phyloP scores from a whole-genome alignment of 257 asterid genomes.

The Ehretia macrophylla region DNA sequence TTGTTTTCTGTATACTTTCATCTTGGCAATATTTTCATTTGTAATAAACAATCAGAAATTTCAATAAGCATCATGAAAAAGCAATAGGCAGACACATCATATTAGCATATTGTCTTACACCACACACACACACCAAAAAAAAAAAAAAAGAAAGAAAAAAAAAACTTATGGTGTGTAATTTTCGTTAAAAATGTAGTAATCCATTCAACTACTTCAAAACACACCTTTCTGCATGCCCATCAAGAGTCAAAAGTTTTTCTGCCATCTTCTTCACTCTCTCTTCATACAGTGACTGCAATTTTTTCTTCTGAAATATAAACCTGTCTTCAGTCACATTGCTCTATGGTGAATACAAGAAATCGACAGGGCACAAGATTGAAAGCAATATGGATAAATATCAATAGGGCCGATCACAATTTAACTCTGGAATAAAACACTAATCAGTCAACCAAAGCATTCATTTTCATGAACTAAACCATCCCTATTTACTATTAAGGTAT shows the following conservation, averaged over 20 bases:
- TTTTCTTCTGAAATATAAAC: slow-evolving; percentile 78
- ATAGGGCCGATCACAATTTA: neutral
- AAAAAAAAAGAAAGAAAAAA: too few relatives aligned
- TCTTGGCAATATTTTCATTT: too few relatives aligned
- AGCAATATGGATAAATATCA: slow-evolving; percentile 3
- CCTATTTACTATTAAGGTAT: neutral
- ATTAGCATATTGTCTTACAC: too few relatives aligned
- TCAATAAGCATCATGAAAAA: too few relatives aligned
- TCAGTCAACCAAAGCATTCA: neutral
- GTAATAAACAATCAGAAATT: too few relatives aligned
- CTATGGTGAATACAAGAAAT: slow-evolving; percentile 26
- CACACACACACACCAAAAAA: too few relatives aligned
- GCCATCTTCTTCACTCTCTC: slow-evolving; percentile 78
- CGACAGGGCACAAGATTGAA: slow-evolving; percentile 6
- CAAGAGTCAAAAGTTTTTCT: slow-evolving; percentile 62
- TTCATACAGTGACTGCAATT: slow-evolving; percentile 53
- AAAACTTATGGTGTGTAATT: too few relatives aligned
- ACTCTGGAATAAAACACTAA: neutral
- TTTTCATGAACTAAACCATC: neutral
- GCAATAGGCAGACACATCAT: too few relatives aligned
- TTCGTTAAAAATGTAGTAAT: neutral
- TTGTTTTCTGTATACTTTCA: too few relatives aligned
- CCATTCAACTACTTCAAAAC: slow-evolving; percentile 8
- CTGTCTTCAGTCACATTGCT: slow-evolving; percentile 42
- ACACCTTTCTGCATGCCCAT: slow-evolving; percentile 59